A percentile compares a stretch with the other conserved stretches of the same genome.
These are phyloP conservation scores for Tarenaya hassleriana DNA, from an alignment of 345 rosid genomes.

Conservation along the genomic window DNA sequence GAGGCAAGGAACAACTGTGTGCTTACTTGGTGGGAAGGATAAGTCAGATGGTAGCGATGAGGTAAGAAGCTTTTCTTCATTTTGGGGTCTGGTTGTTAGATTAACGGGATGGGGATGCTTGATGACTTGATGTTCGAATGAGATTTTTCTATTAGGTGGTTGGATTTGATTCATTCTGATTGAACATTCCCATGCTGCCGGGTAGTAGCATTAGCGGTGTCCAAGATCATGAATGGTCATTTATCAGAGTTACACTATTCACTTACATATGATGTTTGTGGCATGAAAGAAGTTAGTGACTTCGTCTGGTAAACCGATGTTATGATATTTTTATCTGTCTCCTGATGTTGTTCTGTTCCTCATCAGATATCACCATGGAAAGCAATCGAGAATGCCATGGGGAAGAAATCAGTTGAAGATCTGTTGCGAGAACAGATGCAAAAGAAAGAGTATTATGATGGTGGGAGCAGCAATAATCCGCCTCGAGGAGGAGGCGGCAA, in stretches of 20 bases:
- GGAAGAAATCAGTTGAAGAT: conserved; percentile 52
- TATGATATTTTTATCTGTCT: not conserved
- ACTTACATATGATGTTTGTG: too few relatives aligned
- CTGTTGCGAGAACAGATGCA: conserved; percentile 56
- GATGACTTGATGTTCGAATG: not conserved
- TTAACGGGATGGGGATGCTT: not conserved
- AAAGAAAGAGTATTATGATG: conserved; percentile 44
- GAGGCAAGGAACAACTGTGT: conserved; percentile 31
- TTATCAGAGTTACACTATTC: too few relatives aligned
- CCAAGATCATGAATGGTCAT: too few relatives aligned
- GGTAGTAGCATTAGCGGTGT: not conserved
- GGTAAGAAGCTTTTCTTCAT: conserved; percentile 24
- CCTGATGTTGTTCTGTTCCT: not conserved
- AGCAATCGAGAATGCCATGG: conserved; percentile 49
- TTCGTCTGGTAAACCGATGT: not conserved
- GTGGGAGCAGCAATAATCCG: conserved; percentile 38
- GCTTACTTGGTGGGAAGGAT: conserved; percentile 63
- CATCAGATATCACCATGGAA: conserved; percentile 57
- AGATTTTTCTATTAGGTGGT: not conserved
- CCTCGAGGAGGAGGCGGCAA: conserved; percentile 46
- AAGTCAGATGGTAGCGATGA: conserved; percentile 39
- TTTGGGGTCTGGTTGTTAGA: not conserved
- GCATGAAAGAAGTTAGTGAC: not conserved
- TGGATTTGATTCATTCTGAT: not conserved
- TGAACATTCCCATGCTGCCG: too few relatives aligned